Conservation (phyloP, 2,329 filamentous ascomycete species). For the Lasiodiplodia sp. region DNA sequence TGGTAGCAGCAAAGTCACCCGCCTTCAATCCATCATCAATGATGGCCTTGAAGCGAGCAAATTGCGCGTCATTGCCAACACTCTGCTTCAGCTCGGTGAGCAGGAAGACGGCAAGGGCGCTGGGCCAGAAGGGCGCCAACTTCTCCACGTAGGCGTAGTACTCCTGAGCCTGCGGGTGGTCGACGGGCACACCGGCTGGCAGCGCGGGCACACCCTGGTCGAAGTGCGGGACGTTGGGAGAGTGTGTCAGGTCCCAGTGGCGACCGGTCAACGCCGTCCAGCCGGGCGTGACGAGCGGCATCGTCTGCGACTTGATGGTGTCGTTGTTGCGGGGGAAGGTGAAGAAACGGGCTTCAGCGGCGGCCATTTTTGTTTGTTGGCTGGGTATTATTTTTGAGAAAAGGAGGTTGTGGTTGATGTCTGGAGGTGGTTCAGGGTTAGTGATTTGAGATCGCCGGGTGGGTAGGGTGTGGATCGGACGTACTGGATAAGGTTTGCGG, state of each 20-base stretch:
- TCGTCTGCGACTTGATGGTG: neutral
- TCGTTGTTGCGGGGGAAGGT: constrained; percentile 4
- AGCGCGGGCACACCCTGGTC: neutral
- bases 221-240: constrained; percentile 1
- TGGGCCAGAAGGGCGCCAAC: neutral
- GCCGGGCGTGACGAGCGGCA: constrained; percentile 2
- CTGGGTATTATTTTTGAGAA: neutral
- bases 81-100: neutral
- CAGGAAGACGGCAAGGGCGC: neutral
- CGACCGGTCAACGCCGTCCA: neutral
- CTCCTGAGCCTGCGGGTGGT: neutral
- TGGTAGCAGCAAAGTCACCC: neutral
- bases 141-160: constrained; percentile 8
- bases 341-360: neutral
- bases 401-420: neutral
- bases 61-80: neutral
- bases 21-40: neutral
- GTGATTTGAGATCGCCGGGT: neutral
- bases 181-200: neutral
- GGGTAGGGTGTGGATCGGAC: neutral
- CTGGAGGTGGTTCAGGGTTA: neutral
- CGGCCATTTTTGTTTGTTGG: neutral
- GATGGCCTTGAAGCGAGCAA: neutral
- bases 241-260: neutral
- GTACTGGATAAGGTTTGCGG: neutral